Conservation (phyloP, 164 flowering plant species). For the Saururus chinensis region DNA sequence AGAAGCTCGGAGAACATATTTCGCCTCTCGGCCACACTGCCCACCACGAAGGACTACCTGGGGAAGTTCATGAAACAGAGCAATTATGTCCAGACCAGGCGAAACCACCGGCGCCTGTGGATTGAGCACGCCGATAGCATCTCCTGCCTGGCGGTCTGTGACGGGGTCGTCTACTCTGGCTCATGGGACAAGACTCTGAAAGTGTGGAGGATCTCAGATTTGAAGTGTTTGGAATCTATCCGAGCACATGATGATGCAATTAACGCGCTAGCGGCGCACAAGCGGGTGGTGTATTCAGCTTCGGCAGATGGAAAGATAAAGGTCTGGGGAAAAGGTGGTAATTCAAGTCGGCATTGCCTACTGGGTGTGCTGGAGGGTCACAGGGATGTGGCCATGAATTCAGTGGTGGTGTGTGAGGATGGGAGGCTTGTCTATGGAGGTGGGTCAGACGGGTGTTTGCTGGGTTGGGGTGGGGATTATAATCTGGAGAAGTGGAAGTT, state of each 20-base stretch:
- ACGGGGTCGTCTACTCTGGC: constrained; percentile 81
- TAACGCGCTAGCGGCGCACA: constrained; percentile 45
- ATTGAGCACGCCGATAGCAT: constrained; percentile 96
- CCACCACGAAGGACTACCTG: constrained; percentile 77
- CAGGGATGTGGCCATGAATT: constrained; percentile 66
- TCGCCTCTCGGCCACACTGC: constrained; percentile 57
- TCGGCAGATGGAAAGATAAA: constrained; percentile 93
- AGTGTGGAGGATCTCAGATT: constrained; percentile 84
- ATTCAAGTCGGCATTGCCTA: constrained; percentile 25
- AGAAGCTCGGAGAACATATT: constrained; percentile 68
- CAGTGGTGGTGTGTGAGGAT: constrained; percentile 53
- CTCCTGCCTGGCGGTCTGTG: constrained; percentile 57
- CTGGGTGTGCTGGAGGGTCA: constrained; percentile 62
- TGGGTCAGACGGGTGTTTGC: constrained; percentile 72
- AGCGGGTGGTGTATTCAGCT: constrained; percentile 62
- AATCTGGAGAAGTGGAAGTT: constrained; percentile 35
- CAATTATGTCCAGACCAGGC: constrained; percentile 73
- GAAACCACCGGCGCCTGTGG: constrained; percentile 72
- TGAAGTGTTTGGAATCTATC: constrained; percentile 83
- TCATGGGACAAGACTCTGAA: constrained; percentile 95
- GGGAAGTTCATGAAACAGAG: constrained; percentile 85
- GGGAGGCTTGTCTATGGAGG: constrained; percentile 67
- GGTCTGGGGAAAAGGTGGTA: constrained; percentile 49
- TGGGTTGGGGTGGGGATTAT: constrained; percentile 60
- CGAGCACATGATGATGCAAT: constrained; percentile 92